A percentile compares a stretch with the other conserved stretches of the same genome.
Conservation (phyloP, 2,329 filamentous ascomycete species). For the Aspergillus cejpii region DNA sequence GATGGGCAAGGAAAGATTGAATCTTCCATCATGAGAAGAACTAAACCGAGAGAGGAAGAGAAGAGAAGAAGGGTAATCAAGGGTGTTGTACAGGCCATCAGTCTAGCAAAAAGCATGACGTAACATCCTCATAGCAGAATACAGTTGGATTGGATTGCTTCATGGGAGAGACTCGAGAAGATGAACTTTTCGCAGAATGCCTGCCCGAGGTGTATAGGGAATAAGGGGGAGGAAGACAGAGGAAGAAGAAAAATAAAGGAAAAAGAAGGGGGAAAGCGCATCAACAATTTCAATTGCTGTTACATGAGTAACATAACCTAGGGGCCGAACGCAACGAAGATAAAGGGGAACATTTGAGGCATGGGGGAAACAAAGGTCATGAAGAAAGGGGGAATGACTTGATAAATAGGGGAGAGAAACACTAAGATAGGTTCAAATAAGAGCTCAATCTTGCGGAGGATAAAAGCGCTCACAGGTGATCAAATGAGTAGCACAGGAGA, state of each 20-base stretch:
- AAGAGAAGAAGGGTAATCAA: constrained; percentile 17
- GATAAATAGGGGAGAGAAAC: constrained; percentile 12
- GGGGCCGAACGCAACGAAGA: constrained; percentile 19
- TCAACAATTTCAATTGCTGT: constrained; percentile 34
- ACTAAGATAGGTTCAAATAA: constrained; percentile 17
- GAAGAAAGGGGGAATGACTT: constrained; percentile 7
- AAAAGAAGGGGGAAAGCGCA: constrained; percentile 25
- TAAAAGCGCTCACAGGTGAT: constrained; percentile 37
- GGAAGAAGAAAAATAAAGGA: constrained; percentile 21
- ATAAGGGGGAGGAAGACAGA: constrained; percentile 1
- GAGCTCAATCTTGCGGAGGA: constrained; percentile 35
- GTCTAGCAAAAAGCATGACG: constrained; percentile 30
- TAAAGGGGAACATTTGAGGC: constrained; percentile 12
- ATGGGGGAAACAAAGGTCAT: constrained; percentile 7
- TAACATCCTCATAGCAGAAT: constrained; percentile 31
- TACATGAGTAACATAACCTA: constrained; percentile 33
- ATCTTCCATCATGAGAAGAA: constrained; percentile 15
- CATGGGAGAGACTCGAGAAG: constrained; percentile 27
- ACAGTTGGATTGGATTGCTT: constrained; percentile 37
- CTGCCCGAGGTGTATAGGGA: constrained; percentile 36
- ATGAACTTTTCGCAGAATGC: constrained; percentile 42
- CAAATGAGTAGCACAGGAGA: constrained; percentile 39
- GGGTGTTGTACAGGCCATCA: constrained; percentile 34
- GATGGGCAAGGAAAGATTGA: constrained; percentile 13
- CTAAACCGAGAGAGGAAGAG: constrained; percentile 21